A percentile compares a stretch with the other conserved stretches of the same genome.
Evolutionary conservation across 495 filamentous ascomycete species (phyloP).

Genomic region (Tuber indicum): DNA sequence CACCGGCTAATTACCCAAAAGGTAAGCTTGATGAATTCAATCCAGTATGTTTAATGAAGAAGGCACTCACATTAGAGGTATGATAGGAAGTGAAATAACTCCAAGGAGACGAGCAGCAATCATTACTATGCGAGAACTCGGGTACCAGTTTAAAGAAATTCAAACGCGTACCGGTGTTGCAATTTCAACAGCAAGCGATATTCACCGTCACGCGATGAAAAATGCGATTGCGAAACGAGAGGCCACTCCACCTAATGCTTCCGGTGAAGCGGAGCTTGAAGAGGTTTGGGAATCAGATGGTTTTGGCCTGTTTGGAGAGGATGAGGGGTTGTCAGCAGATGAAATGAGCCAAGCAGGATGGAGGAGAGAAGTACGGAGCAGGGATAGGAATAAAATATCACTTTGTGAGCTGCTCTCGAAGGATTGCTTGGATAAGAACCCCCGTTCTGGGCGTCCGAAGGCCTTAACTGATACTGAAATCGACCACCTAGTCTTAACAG

Average conservation of each 20-base stretch:
- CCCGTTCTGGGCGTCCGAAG: background rate
- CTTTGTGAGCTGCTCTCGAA: no score
- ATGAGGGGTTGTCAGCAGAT: no score
- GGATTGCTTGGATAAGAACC: background rate
- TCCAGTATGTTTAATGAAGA: background rate
- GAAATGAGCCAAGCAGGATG: no score
- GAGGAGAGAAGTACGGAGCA: no score
- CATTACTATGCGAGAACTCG: background rate
- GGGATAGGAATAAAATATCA: no score
- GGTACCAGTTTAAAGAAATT: background rate
- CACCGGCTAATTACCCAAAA: background rate
- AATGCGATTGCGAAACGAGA: background rate
- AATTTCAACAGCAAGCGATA: constrained; percentile 6
- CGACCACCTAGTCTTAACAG: background rate
- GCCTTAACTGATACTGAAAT: background rate
- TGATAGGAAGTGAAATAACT: background rate
- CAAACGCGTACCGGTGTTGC: background rate
- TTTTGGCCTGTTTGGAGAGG: background rate
- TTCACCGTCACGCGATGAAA: background rate
- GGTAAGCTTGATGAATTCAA: background rate
- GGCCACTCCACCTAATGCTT: no score
- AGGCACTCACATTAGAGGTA: background rate
- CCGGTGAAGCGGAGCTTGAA: no score
- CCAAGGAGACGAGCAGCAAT: background rate
- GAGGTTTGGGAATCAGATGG: no score